Evolutionary conservation across 257 asterid genomes (phyloP).

Genomic region (Datura wrightii): DNA sequence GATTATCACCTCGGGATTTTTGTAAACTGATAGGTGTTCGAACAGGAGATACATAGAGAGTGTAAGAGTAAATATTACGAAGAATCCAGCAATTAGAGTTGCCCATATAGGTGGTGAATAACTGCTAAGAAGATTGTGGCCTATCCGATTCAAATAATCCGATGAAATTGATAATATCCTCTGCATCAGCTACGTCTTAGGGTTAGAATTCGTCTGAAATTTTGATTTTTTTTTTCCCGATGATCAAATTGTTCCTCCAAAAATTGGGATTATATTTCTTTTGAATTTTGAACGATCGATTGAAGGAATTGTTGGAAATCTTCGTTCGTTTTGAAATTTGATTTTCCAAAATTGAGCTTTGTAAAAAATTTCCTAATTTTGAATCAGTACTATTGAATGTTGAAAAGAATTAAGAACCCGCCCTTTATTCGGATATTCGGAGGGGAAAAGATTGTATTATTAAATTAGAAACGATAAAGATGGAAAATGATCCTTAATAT

Average conservation of each 20-base stretch:
- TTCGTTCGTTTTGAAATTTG: neutral
- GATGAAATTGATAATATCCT: slow-evolving; percentile 2
- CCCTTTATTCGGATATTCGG: slow-evolving; percentile 27
- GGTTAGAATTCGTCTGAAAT: neutral
- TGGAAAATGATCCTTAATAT: neutral
- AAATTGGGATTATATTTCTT: too few species aligned
- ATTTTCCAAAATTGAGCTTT: neutral
- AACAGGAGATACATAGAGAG: slow-evolving; percentile 77
- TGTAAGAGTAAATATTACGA: slow-evolving; percentile 60
- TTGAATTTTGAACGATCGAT: neutral
- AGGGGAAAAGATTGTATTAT: neutral
- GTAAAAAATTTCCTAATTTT: neutral
- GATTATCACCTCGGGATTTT: slow-evolving; percentile 78
- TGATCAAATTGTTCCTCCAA: neutral
- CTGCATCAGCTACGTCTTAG: slow-evolving; percentile 23
- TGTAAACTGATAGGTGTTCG: slow-evolving; percentile 92
- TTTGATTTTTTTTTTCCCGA: neutral
- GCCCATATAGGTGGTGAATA: slow-evolving; percentile 93
- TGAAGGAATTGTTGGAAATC: neutral
- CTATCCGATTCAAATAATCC: slow-evolving; percentile 6
- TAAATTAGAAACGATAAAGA: neutral
- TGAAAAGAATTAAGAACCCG: neutral
- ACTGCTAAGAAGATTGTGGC: neutral
- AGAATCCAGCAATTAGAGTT: slow-evolving; percentile 68
- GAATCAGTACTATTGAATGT: neutral